Conservation (phyloP, 495 filamentous ascomycete species). For the Penicillium dipodomyicola region DNA sequence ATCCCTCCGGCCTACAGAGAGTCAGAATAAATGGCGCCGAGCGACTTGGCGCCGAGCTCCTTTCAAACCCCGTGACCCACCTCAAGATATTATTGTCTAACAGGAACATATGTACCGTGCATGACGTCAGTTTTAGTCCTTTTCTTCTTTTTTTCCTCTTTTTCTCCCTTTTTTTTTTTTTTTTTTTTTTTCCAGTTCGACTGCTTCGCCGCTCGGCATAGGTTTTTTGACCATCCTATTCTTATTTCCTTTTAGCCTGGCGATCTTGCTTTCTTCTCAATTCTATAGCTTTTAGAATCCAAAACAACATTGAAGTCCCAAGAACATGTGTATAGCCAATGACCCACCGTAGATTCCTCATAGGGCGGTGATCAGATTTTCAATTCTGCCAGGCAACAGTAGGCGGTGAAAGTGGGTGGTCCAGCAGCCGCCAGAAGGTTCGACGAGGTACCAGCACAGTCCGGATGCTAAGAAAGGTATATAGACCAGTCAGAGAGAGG, state of each 20-base stretch:
- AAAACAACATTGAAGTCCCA: not conserved
- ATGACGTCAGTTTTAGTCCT: conserved; percentile 17
- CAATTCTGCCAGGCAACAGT: conserved; percentile 25
- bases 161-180: conserved; percentile 8
- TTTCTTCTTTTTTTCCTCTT: conserved; percentile 11
- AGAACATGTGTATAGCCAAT: not conserved
- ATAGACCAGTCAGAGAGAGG: conserved; percentile 10
- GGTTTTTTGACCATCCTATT: not conserved
- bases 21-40: not conserved
- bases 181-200: conserved; percentile 7
- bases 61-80: conserved; percentile 2
- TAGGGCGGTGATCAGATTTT: conserved; percentile 22
- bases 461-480: conserved; percentile 19
- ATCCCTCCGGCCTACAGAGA: not conserved
- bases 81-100: conserved; percentile 8
- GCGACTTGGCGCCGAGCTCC: not conserved
- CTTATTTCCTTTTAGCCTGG: not conserved
- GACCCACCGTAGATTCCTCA: conserved; percentile 1
- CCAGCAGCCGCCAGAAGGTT: conserved; percentile 44
- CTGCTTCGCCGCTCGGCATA: not conserved
- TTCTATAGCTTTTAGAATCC: not conserved
- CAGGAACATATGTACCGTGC: not conserved
- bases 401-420: conserved; percentile 34
- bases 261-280: not conserved
- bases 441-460: conserved; percentile 27